These are phyloP conservation scores for Aspergillus fijiensis DNA, from an alignment of 2,329 filamentous ascomycete genomes.

Conservation along the genomic window DNA sequence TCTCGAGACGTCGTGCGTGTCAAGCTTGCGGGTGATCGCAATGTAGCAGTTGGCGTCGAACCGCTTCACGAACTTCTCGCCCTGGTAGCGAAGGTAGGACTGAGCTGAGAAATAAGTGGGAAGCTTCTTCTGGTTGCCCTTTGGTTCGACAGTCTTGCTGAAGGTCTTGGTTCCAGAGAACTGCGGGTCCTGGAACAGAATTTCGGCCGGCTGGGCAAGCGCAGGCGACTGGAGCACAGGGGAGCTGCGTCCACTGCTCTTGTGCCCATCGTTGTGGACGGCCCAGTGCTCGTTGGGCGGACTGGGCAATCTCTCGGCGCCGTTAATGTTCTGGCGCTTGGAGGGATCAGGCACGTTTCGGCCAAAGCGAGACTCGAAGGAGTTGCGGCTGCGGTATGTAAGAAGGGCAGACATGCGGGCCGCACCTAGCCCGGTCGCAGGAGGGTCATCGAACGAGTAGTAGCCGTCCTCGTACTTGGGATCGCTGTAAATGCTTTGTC, in stretches of 20 bases:
- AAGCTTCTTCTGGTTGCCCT: constrained; percentile 42
- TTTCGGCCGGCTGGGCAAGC: constrained; percentile 22
- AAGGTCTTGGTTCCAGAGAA: constrained; percentile 65
- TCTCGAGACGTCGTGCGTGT: constrained; percentile 92
- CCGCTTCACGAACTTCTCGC: constrained; percentile 90
- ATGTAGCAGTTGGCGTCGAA: constrained; percentile 99
- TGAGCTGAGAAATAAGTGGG: constrained; percentile 97
- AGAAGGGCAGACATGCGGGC: constrained; percentile 95
- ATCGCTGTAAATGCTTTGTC: constrained; percentile 83
- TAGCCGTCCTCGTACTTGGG: constrained; percentile 98
- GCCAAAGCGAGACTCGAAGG: constrained; percentile 92
- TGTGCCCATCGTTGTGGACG: constrained; percentile 81
- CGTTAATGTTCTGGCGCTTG: constrained; percentile 78
- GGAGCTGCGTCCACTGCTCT: constrained; percentile 45
- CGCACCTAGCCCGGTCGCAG: constrained; percentile 80
- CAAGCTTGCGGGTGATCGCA: constrained; percentile 94
- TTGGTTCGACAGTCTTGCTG: constrained; percentile 44
- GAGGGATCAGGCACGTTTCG: constrained; percentile 86
- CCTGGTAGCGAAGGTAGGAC: constrained; percentile 95
- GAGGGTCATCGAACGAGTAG: constrained; percentile 83
- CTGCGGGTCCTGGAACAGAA: constrained; percentile 62
- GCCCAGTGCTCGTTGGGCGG: constrained; percentile 72
- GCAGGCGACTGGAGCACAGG: constrained; percentile 18
- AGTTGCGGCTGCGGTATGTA: constrained; percentile 94
- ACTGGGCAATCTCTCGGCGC: constrained; percentile 57